Conservation (phyloP, 805 yeast genomes). For the Metschnikowia drakensbergensis region DNA sequence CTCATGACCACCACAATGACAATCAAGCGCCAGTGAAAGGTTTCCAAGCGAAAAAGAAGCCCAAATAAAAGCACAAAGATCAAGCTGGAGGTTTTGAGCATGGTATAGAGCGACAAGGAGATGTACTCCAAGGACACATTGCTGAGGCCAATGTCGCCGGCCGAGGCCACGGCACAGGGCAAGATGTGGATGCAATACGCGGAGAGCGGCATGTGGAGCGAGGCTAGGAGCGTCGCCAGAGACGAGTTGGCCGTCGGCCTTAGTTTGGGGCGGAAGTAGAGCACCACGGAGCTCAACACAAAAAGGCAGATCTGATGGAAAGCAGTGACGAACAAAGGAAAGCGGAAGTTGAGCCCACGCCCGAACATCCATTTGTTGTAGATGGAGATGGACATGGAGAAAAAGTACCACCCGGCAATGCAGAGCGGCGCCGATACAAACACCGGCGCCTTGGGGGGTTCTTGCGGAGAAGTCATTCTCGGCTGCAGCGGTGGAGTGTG, state of each 20-base stretch:
- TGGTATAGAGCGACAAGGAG: conserved; percentile 81
- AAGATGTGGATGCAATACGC: conserved; percentile 51
- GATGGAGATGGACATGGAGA: conserved; percentile 64
- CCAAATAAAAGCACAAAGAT: conserved; percentile 90
- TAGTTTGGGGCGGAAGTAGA: conserved; percentile 46
- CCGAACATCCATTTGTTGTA: conserved; percentile 99
- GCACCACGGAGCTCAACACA: conserved; percentile 44
- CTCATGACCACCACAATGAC: conserved; percentile 77
- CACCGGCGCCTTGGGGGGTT: neutral
- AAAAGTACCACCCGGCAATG: conserved; percentile 63
- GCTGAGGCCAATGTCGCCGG: conserved; percentile 92
- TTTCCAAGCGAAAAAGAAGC: conserved; percentile 73
- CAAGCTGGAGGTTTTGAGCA: conserved; percentile 85
- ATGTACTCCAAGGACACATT: conserved; percentile 78
- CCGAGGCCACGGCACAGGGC: conserved; percentile 84
- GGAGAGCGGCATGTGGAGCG: conserved; percentile 19
- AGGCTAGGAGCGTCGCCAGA: conserved; percentile 10
- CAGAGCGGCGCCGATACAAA: conserved; percentile 21
- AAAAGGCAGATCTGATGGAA: conserved; percentile 77
- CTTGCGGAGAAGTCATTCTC: neutral
- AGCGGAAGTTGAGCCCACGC: conserved; percentile 68
- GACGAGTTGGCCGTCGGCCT: conserved; percentile 33
- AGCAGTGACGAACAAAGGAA: conserved; percentile 81
- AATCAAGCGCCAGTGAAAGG: conserved; percentile 61
- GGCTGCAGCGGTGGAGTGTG: neutral